Percentiles rank a stretch among this genome's conserved stretches.
Conservation (phyloP, 768 basidiomycete genomes). For the Mycena latifolia region DNA sequence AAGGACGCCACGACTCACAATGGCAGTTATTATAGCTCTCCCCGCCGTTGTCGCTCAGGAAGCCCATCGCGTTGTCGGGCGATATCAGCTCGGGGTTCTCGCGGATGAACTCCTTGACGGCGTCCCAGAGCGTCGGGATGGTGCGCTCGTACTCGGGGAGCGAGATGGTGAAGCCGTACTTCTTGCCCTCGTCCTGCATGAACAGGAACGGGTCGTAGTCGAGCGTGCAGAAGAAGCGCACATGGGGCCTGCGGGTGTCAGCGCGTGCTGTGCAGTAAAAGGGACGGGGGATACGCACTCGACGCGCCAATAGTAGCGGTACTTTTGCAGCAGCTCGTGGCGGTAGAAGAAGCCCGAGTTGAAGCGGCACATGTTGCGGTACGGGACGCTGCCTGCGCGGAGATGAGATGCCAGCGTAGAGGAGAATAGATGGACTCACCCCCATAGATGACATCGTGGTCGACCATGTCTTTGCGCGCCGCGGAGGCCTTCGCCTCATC, state of each 20-base stretch:
- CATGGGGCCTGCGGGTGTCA: slow-evolving; percentile 54
- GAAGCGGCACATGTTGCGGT: slow-evolving; percentile 37
- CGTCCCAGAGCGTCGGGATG: slow-evolving; percentile 70
- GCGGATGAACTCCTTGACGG: slow-evolving; percentile 63
- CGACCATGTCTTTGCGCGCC: slow-evolving; percentile 68
- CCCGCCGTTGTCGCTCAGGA: slow-evolving; percentile 52
- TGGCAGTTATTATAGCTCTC: slow-evolving; percentile 70
- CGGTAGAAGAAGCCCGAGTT: slow-evolving; percentile 61
- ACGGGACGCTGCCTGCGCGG: slow-evolving; percentile 20
- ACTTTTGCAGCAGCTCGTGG: slow-evolving; percentile 63
- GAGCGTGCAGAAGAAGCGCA: slow-evolving; percentile 70
- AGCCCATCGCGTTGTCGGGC: slow-evolving; percentile 60
- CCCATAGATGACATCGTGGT: slow-evolving; percentile 56
- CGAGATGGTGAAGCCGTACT: slow-evolving; percentile 68
- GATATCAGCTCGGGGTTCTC: slow-evolving; percentile 56
- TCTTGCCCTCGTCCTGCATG: slow-evolving; percentile 67
- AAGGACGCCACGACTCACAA: slow-evolving; percentile 49
- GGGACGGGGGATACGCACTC: slow-evolving; percentile 46
- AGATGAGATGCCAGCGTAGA: neutral
- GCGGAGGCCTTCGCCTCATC: slow-evolving; percentile 75
- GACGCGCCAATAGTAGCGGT: slow-evolving; percentile 74
- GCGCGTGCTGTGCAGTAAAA: too few species aligned
- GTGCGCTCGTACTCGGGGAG: slow-evolving; percentile 69
- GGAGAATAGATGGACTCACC: slow-evolving; percentile 46
- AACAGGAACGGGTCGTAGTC: slow-evolving; percentile 65